These are phyloP conservation scores for Lyophyllum atratum DNA, from an alignment of 768 basidiomycete genomes.

Conservation along the genomic window DNA sequence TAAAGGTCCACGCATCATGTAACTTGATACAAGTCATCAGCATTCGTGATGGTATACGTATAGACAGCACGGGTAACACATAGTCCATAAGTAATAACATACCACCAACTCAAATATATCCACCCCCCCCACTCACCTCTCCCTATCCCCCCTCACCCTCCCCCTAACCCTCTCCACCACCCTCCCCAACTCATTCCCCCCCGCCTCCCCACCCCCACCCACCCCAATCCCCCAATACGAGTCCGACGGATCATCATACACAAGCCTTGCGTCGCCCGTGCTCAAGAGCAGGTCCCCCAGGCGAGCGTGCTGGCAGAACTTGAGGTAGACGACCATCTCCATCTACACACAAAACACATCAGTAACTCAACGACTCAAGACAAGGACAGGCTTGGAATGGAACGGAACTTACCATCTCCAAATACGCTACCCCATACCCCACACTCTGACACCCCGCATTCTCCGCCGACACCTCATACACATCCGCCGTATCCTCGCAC, in stretches of 20 bases:
- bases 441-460: slow-evolving; percentile 37
- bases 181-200: slow-evolving; percentile 62
- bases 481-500: slow-evolving; percentile 32
- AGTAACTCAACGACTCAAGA: too few relatives aligned
- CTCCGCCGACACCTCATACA: slow-evolving; percentile 36
- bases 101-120: too few relatives aligned
- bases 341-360: slow-evolving; percentile 42
- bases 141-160: slow-evolving; percentile 32
- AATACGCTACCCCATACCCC: slow-evolving; percentile 54
- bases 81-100: too few relatives aligned
- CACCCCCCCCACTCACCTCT: not conserved
- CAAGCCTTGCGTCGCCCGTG: slow-evolving; percentile 51
- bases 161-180: slow-evolving; percentile 58
- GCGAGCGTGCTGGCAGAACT: slow-evolving; percentile 69
- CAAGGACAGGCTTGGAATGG: not conserved
- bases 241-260: slow-evolving; percentile 58
- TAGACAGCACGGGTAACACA: too few relatives aligned
- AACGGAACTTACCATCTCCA: slow-evolving; percentile 45
- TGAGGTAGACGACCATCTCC: slow-evolving; percentile 67
- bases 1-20: not conserved
- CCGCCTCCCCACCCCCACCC: slow-evolving; percentile 34
- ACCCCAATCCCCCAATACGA: slow-evolving; percentile 69
- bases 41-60: not conserved
- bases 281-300: slow-evolving; percentile 54
- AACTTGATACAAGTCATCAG: not conserved